Evolutionary conservation across 495 filamentous ascomycete species (phyloP).

Genomic region (Penicillium malachiteum): DNA sequence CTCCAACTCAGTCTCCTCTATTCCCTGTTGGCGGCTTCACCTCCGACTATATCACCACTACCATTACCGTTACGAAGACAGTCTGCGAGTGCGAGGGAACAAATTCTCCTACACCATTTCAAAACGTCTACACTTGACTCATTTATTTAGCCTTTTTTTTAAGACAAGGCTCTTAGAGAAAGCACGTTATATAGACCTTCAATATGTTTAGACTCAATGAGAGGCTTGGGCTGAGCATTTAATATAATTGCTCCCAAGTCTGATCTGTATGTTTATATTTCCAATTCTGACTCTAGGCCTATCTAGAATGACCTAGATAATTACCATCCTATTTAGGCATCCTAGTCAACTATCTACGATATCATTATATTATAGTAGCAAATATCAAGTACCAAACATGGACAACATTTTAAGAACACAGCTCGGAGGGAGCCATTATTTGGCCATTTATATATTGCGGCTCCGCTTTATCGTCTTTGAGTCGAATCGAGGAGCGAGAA

Average conservation of each 20-base stretch:
- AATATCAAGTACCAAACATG: too few species aligned
- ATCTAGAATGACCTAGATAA: slow-evolving; percentile 12
- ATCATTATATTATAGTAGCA: too few species aligned
- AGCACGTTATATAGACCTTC: too few species aligned
- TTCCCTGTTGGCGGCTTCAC: slow-evolving; percentile 2
- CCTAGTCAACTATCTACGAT: slow-evolving; percentile 1
- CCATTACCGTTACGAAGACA: slow-evolving; percentile 33
- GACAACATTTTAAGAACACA: too few species aligned
- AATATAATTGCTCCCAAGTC: slow-evolving; percentile 1
- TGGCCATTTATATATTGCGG: too few species aligned
- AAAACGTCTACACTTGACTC: slow-evolving; percentile 7
- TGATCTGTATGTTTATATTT: slow-evolving; percentile 37
- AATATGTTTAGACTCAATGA: slow-evolving; percentile 5
- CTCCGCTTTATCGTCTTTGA: too few species aligned
- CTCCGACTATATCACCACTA: slow-evolving; percentile 11
- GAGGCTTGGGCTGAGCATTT: too few species aligned
- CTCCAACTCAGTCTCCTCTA: slow-evolving; percentile 5
- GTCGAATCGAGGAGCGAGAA: too few species aligned
- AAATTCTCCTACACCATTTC: too few species aligned
- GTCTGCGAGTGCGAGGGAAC: slow-evolving; percentile 30
- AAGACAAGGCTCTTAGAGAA: slow-evolving; percentile 29
- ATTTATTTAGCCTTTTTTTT: slow-evolving; percentile 9
- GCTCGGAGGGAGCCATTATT: too few species aligned
- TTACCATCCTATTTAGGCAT: too few species aligned
- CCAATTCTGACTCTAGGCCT: slow-evolving; percentile 43